Evolutionary conservation across 23 red algal genomes (phyloP).

Genomic region (Chondrus crispus): DNA sequence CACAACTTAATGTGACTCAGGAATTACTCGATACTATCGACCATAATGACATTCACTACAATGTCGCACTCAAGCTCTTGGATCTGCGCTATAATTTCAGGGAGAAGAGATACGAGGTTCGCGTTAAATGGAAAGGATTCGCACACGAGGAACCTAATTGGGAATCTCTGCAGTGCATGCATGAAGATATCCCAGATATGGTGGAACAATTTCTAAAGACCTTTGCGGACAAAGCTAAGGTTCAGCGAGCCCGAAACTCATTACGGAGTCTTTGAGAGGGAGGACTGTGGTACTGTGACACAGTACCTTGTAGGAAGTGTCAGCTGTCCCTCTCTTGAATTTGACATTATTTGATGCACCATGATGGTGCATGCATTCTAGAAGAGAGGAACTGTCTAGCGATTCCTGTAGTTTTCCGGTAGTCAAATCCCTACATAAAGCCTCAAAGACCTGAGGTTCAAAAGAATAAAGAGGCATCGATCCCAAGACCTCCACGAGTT

Average conservation of each 20-base stretch:
- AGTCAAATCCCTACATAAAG: too few relatives aligned
- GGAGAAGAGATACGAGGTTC: neutral
- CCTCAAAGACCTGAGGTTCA: too few relatives aligned
- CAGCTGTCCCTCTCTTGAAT: too few relatives aligned
- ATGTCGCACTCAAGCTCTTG: neutral
- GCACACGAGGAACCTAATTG: neutral
- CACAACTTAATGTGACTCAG: neutral
- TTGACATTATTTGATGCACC: too few relatives aligned
- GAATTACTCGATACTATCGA: neutral
- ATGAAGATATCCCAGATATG: slow-evolving; percentile 24
- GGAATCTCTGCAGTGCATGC: neutral
- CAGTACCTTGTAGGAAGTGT: too few relatives aligned
- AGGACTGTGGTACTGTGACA: too few relatives aligned
- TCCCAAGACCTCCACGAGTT: too few relatives aligned
- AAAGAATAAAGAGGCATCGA: too few relatives aligned
- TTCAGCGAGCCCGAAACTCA: neutral
- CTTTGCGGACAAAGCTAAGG: neutral
- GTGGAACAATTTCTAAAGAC: neutral
- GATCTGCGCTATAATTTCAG: neutral
- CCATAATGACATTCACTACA: neutral
- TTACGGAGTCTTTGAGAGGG: too few relatives aligned
- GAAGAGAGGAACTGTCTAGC: too few relatives aligned
- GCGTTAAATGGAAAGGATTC: neutral
- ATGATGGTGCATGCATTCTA: too few relatives aligned
- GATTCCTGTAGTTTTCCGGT: too few relatives aligned